Conservation (phyloP, 495 filamentous ascomycete species). For the Trichoderma orchidacearum region DNA sequence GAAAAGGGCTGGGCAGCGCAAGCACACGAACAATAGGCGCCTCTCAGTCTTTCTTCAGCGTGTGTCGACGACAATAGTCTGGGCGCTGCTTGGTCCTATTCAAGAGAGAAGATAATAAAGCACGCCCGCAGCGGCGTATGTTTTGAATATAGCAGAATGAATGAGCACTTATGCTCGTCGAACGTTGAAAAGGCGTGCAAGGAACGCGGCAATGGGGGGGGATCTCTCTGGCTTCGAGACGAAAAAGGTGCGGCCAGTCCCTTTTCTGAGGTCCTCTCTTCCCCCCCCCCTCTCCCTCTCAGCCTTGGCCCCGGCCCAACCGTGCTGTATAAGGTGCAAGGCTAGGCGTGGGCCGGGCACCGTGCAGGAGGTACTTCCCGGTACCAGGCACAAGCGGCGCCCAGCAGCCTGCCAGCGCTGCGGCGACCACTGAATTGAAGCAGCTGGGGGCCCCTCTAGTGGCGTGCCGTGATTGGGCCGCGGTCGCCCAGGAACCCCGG, state of each 20-base stretch:
- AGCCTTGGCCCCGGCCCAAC: slow-evolving; percentile 1
- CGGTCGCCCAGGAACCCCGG: background rate
- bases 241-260: background rate
- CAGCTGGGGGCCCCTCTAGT: no score
- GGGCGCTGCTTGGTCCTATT: background rate
- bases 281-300: no score
- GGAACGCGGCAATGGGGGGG: background rate
- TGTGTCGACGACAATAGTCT: background rate
- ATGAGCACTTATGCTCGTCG: no score
- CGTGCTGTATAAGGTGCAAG: background rate
- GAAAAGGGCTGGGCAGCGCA: background rate
- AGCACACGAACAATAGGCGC: no score
- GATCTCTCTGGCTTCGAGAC: background rate
- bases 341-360: no score
- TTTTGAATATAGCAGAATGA: no score
- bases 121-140: background rate
- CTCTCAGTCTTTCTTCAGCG: background rate
- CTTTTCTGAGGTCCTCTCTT: background rate
- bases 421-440: no score
- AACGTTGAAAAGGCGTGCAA: background rate
- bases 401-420: background rate
- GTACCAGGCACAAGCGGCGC: background rate
- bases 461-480: background rate
- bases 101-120: background rate
- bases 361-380: background rate